These are phyloP conservation scores for Grigorovia yakushimaensis DNA, from an alignment of 805 yeast species.

Conservation along the genomic window DNA sequence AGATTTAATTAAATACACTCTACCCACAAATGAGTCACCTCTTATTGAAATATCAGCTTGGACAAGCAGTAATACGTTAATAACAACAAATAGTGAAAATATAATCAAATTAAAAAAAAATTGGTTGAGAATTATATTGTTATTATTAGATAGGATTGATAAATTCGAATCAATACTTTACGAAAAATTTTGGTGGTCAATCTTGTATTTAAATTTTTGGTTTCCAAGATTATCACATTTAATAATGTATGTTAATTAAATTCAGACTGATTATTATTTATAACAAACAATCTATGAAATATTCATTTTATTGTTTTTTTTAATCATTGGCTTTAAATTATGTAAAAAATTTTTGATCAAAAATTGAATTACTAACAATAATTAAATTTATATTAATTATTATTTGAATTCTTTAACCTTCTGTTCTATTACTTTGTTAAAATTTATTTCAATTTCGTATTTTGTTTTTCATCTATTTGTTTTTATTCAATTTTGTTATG, in stretches of 20 bases:
- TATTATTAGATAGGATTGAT: conserved; percentile 8
- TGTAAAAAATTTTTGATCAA: no score
- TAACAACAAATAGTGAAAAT: not conserved
- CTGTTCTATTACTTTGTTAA: no score
- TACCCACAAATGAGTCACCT: not conserved
- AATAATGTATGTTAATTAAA: conserved; percentile 15
- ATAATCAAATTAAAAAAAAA: not conserved
- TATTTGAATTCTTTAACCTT: no score
- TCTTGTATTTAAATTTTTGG: conserved; percentile 17
- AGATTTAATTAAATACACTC: conserved; percentile 7
- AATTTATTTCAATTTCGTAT: no score
- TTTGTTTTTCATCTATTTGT: no score
- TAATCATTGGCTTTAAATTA: no score
- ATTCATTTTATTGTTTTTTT: no score
- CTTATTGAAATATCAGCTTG: not conserved
- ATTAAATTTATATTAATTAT: no score
- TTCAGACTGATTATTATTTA: not conserved
- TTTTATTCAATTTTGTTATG: no score
- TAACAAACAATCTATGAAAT: no score
- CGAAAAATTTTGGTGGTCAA: conserved; percentile 16
- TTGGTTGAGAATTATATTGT: conserved; percentile 8
- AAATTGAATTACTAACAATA: no score
- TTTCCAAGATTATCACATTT: conserved; percentile 13
- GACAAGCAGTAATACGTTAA: not conserved
- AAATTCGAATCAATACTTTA: conserved; percentile 12